phyloP scores from a whole-genome alignment of 1,284 basidiomycete genomes.

The Moesziomyces globuligerus region DNA sequence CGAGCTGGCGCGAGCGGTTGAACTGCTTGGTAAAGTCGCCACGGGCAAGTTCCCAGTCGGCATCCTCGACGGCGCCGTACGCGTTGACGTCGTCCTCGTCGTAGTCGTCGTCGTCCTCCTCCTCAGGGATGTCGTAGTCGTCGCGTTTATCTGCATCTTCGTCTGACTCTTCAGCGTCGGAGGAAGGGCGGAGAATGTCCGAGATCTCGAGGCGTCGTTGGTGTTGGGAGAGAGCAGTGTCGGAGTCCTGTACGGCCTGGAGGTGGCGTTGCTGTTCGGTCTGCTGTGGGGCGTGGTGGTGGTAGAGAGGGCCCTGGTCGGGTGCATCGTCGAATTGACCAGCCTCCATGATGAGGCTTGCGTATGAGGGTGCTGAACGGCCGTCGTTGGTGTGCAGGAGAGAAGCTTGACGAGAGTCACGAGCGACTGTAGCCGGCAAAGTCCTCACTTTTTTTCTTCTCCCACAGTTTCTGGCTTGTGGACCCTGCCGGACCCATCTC shows the following conservation, averaged over 20 bases:
- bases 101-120: conserved; percentile 44
- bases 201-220: conserved; percentile 40
- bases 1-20: conserved; percentile 63
- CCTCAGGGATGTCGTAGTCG: conserved; percentile 1
- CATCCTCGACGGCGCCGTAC: conserved; percentile 61
- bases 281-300: neutral
- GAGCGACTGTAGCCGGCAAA: neutral
- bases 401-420: neutral
- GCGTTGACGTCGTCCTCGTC: conserved; percentile 31
- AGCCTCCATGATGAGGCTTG: conserved; percentile 18
- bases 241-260: conserved; percentile 24
- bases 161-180: conserved; percentile 36
- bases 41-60: conserved; percentile 65
- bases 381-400: neutral
- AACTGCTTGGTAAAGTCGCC: conserved; percentile 67
- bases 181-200: conserved; percentile 29
- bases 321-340: conserved; percentile 46
- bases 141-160: conserved; percentile 5
- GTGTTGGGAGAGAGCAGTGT: conserved; percentile 20
- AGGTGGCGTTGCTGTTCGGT: conserved; percentile 8
- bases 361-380: neutral
- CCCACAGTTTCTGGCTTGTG: neutral
- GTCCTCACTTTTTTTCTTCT: neutral
- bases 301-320: conserved; percentile 7
- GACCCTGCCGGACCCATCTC: too few species aligned